Percentiles rank a stretch among this genome's conserved stretches.
Evolutionary conservation across 306 rosid genomes (phyloP).

Genomic region (Dalbergia cochinchinensis): DNA sequence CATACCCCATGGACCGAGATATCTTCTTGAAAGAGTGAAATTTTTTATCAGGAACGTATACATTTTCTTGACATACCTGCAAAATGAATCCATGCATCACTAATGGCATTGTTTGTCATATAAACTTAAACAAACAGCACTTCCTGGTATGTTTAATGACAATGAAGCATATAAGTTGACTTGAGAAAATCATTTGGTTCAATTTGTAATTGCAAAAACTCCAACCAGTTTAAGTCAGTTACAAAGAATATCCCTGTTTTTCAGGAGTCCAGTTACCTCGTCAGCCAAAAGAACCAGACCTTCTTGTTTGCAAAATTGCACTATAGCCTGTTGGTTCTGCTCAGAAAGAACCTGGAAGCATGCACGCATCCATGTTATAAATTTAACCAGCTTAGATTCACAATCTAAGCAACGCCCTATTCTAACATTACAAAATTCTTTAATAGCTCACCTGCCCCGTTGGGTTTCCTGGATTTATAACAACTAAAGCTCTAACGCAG

Average conservation of each 20-base stretch:
- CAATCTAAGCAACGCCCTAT: slow-evolving; percentile 1
- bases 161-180: not conserved
- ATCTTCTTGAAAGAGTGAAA: slow-evolving; percentile 92
- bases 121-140: slow-evolving; percentile 12
- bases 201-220: not conserved
- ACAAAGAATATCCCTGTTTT: too few species aligned
- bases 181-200: too few species aligned
- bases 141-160: not conserved
- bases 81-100: slow-evolving; percentile 7
- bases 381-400: slow-evolving; percentile 16
- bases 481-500: slow-evolving; percentile 88
- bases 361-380: slow-evolving; percentile 16
- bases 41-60: slow-evolving; percentile 81
- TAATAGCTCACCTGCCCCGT: slow-evolving; percentile 82
- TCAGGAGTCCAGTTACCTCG: slow-evolving; percentile 64
- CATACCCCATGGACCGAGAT: slow-evolving; percentile 84
- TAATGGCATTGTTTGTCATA: not conserved
- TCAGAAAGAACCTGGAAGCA: slow-evolving; percentile 56
- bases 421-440: slow-evolving; percentile 12
- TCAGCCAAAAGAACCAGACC: slow-evolving; percentile 96
- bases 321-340: slow-evolving; percentile 78
- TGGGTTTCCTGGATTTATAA: slow-evolving; percentile 97
- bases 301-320: slow-evolving; percentile 87
- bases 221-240: too few species aligned
- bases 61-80: slow-evolving; percentile 89